Evolutionary conservation across 2,329 filamentous ascomycete genomes (phyloP), one percentile per base, ranked within the genome.

Genomic region (Helminthosporium solani): DNA sequence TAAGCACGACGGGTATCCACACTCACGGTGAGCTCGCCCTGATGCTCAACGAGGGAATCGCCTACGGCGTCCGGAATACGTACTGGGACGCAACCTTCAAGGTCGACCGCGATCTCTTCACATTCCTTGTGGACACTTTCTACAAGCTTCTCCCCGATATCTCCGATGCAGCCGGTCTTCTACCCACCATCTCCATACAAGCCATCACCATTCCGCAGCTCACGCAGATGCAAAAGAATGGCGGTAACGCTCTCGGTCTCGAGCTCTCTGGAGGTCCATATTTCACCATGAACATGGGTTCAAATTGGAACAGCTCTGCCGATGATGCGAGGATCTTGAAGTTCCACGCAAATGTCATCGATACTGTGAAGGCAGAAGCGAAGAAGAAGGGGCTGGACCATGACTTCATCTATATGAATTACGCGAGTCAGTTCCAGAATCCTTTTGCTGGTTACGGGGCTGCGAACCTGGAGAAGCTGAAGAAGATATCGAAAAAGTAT

Each of bases 321-420:
- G 63, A 70, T 23, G 63, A 68, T 23, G 47, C 46, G 1, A 39
- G 47, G 0, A 49, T 68, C 14, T 41, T 65, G 14, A 28, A 49
- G 7, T 57, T 56, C 12, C 45, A 52, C 15, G 45, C 47, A 6
- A 50, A 42, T 2, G 44, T 67, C 35, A 53, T 23, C 52, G 50
- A 20, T 21, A 42, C 3, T 31, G 30, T 19, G 31, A 47, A 2
- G 53, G 45, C 36, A 3, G 40, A 47, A 16, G 45, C 45, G 3
- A 20, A 40, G 40, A 31, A 7, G 16, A 40, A 28, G 28, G 52
- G 53, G 2, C 23, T 60, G 18, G 38, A 48, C 4, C 54, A 53
- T 12, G 52, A 54, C 18, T 77, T 64, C 46, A 52, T 75, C 16
- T 77, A 77, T 54, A 73, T 77, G 69, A 78, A 77, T 53, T 77